Evolutionary conservation across 176 grass and related monocot genomes (phyloP), one percentile per base, ranked within the genome.

Genomic region (Lolium perenne): DNA sequence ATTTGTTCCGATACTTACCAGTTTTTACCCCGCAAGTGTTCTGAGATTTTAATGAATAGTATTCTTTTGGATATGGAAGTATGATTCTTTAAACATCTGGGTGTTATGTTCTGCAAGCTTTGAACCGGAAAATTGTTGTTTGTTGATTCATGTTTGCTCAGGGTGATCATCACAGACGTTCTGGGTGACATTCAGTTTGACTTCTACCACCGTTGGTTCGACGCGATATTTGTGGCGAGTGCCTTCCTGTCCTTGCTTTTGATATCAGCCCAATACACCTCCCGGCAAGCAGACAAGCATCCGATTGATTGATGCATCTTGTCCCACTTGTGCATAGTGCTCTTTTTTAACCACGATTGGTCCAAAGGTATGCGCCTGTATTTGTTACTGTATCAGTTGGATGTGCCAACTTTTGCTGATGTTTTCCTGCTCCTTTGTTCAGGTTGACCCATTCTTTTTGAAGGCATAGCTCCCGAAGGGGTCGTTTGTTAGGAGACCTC

Each of bases 111-210:
- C 32, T 35, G 32, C 32, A 35, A 35, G 1, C 41, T 43, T 43
- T 43, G 41, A 43, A 43, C 9, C 46, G 1, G 46, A 47, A 40
- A 56, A 82, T 61, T 86, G 62, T 83, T 59, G 71, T 66, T 76
- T 86, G 18, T 41, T 47, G 3, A 78, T 79, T 82, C 12, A 17
- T 54, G 46, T 84, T 47, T 82, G 38, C 38, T 63, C 91, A 99
- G 97, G 94, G 77, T 94, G 65, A 99, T 99, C 59, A 99, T 99
- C 72, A 99, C 94, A 8, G 94, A 99, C 88, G 92, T 99, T 74
- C 77, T 99, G 88, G 97, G 97, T 66, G 94, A 99, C 59, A 96
- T 99, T 73, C 97, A 99, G 74, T 99, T 96, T 90, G 94, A 99
- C 88, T 99, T 94, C 78, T 99, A 99, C 82, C 94, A 96, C 78